A percentile compares a stretch with the other conserved stretches of the same genome.
Conservation (phyloP, 1,284 basidiomycete genomes). For the Puccinia triticina region DNA sequence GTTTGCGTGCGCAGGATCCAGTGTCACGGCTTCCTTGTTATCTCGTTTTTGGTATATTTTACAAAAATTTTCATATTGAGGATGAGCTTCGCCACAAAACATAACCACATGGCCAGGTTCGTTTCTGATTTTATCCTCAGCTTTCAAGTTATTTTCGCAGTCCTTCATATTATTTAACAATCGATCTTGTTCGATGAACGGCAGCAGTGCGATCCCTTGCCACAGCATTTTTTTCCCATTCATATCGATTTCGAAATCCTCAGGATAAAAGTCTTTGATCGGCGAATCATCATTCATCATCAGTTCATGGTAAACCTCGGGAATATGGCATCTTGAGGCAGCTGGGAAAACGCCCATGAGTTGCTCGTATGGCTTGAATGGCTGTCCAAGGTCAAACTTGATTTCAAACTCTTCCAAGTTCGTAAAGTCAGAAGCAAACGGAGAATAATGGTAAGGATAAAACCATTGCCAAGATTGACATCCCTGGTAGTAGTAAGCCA, state of each 20-base stretch:
- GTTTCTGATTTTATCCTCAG: conserved; percentile 83
- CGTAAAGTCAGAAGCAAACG: conserved; percentile 93
- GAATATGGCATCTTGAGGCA: conserved; percentile 86
- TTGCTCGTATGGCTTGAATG: conserved; percentile 96
- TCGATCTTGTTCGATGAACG: conserved; percentile 89
- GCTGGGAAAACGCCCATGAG: conserved; percentile 98
- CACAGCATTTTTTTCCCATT: conserved; percentile 99
- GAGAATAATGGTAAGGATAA: conserved; percentile 97
- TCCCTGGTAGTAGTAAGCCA: conserved; percentile 98
- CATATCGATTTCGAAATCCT: conserved; percentile 95
- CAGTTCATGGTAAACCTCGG: conserved; percentile 78
- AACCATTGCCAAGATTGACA: conserved; percentile 97
- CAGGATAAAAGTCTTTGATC: conserved; percentile 94
- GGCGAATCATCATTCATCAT: conserved; percentile 88
- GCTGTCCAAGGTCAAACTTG: conserved; percentile 74
- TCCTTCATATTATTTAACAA: conserved; percentile 79
- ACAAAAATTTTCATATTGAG: conserved; percentile 82
- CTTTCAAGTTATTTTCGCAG: conserved; percentile 73
- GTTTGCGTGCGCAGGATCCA: conserved; percentile 73
- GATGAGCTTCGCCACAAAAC: conserved; percentile 82
- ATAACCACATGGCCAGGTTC: conserved; percentile 81
- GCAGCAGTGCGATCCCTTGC: conserved; percentile 95
- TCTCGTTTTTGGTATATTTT: conserved; percentile 86
- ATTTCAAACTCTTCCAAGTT: conserved; percentile 79
- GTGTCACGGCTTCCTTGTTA: conserved; percentile 66